phyloP scores from a whole-genome alignment of 495 filamentous ascomycete species.

The Massariosphaeria phaeospora region DNA sequence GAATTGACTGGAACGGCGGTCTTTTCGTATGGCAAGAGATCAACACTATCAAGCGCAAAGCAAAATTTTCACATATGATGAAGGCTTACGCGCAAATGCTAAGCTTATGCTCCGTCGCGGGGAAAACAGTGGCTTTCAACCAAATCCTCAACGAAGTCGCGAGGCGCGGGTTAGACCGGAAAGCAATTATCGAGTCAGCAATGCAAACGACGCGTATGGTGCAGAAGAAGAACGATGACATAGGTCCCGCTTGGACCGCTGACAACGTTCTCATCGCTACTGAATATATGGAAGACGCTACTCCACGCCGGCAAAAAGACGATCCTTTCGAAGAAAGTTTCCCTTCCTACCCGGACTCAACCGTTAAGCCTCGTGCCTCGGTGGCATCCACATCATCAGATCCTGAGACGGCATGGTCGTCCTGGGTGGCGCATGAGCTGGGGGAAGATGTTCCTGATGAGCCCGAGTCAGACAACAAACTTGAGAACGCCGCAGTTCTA shows the following conservation, averaged over 20 bases:
- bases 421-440: background rate
- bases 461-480: background rate
- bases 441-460: no score
- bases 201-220: background rate
- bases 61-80: conserved; percentile 1
- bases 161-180: background rate
- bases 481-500: no score
- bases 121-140: conserved; percentile 13
- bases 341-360: background rate
- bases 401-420: background rate
- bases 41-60: conserved; percentile 1
- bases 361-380: background rate
- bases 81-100: conserved; percentile 21
- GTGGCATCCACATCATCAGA: background rate
- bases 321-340: background rate
- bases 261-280: conserved; percentile 11
- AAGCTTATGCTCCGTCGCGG: conserved; percentile 14
- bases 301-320: background rate
- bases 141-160: conserved; percentile 1
- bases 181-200: background rate
- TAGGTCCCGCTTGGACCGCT: conserved; percentile 2
- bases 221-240: background rate
- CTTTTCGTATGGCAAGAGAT: conserved; percentile 35
- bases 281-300: conserved; percentile 3
- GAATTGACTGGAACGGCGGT: conserved; percentile 31